Evolutionary conservation across 148 eudicot genomes (phyloP).

Genomic region (Chenopodium formosanum): DNA sequence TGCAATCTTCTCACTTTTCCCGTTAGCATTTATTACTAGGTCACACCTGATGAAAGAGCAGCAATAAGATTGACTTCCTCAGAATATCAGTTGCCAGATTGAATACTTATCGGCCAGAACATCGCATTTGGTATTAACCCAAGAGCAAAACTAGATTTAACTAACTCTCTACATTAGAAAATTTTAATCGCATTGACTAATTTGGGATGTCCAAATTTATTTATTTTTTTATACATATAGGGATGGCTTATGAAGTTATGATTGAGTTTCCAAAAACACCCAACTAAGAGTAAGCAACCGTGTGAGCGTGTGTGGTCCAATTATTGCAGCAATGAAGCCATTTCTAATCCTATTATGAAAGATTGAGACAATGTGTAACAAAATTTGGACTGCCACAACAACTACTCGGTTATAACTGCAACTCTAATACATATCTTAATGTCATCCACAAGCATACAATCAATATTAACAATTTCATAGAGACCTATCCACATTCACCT

Average conservation of each 20-base stretch:
- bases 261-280: background rate
- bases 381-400: too few relatives aligned
- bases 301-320: background rate
- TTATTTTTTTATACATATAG: too few relatives aligned
- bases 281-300: background rate
- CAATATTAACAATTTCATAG: conserved; percentile 2
- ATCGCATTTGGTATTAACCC: background rate
- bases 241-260: background rate
- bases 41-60: conserved; percentile 67
- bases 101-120: background rate
- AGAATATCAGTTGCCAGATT: background rate
- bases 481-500: background rate
- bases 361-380: too few relatives aligned
- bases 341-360: background rate
- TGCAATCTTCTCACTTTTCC: conserved; percentile 81
- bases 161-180: background rate
- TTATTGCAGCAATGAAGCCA: background rate
- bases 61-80: conserved; percentile 14
- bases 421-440: too few relatives aligned
- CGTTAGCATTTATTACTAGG: conserved; percentile 74
- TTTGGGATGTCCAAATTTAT: background rate
- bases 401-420: background rate
- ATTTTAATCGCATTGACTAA: background rate
- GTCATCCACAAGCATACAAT: background rate
- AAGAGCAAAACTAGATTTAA: background rate